Evolutionary conservation across 1,284 basidiomycete genomes (phyloP).

Genomic region (Takashimella tepidaria): DNA sequence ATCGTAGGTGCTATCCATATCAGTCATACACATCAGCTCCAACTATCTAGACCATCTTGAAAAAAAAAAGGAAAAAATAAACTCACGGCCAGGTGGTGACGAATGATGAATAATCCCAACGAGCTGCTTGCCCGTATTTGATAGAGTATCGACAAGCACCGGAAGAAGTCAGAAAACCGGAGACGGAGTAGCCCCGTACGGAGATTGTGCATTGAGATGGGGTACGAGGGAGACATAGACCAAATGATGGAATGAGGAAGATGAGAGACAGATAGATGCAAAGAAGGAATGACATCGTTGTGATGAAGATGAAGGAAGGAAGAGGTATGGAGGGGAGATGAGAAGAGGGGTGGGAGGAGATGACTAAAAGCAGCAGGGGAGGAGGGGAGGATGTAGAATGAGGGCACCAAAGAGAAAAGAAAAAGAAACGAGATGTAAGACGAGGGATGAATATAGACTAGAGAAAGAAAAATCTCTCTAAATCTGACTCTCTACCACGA

Average conservation of each 20-base stretch:
- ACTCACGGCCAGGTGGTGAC: slow-evolving; percentile 19
- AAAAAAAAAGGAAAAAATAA: not conserved
- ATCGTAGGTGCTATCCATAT: slow-evolving; percentile 39
- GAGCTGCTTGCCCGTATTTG: slow-evolving; percentile 26
- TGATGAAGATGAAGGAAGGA: not conserved
- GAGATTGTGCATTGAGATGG: not conserved
- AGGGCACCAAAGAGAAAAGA: no score
- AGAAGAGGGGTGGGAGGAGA: not conserved
- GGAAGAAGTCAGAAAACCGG: not conserved
- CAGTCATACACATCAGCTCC: not conserved
- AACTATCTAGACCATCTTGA: not conserved
- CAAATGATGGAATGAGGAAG: not conserved
- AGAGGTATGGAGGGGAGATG: not conserved
- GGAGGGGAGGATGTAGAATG: no score
- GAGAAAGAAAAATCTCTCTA: no score
- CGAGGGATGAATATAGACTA: no score
- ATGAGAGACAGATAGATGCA: not conserved
- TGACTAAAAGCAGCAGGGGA: not conserved
- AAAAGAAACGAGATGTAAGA: no score
- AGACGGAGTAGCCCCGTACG: not conserved
- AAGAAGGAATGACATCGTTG: not conserved
- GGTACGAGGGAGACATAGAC: not conserved
- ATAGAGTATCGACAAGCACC: slow-evolving; percentile 34
- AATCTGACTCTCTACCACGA: no score
- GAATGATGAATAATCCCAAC: slow-evolving; percentile 27